Evolutionary conservation across 2,329 filamentous ascomycete genomes (phyloP), one percentile per base, ranked within the genome.

Genomic region (Truncatella angustata): DNA sequence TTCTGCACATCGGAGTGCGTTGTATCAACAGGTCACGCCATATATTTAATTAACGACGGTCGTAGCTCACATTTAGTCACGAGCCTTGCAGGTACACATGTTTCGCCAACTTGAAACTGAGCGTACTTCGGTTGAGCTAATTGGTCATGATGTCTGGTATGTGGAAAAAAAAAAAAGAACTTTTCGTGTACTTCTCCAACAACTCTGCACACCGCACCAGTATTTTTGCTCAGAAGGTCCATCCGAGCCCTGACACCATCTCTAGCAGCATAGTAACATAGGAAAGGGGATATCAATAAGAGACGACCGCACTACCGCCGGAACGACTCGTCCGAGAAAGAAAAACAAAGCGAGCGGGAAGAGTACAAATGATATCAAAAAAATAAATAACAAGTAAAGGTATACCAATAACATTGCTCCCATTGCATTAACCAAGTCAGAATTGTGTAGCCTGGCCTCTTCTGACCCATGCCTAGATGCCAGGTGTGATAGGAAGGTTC

Each of bases 241-340:
- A 7, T 9, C 7, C 28, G 14, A 32, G 28, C 28, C 7, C 28
- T 32, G 28, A 7, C 7, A 32, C 28, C 28, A 32, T 32, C n/a
- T n/a, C n/a, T n/a, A n/a, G n/a, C n/a, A n/a, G n/a, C n/a, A 28
- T n/a, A 23, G 28, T 5, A 16, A 44, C 23, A 44, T 24, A 40
- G 14, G 23, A 44, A 44, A 28, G 24, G 40, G 40, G 40, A 44
- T 44, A 44, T 44, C 40, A 44, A 28, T n/a, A 28, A 16, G 24
- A 26, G 14, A 16, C 40, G 5, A 44, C n/a, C n/a, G n/a, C n/a
- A n/a, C 5, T 44, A 14, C 1, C 20, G 28, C 10, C 40, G 39
- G 12, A 44, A 24, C 40, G 40, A 44, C 9, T 14, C 20, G 24
- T 18, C n/a, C 11, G 18, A 39, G 24, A 21, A 40, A 40, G 16